Conservation (phyloP, 2,329 filamentous ascomycete genomes). For the Nigrospora sphaerica region DNA sequence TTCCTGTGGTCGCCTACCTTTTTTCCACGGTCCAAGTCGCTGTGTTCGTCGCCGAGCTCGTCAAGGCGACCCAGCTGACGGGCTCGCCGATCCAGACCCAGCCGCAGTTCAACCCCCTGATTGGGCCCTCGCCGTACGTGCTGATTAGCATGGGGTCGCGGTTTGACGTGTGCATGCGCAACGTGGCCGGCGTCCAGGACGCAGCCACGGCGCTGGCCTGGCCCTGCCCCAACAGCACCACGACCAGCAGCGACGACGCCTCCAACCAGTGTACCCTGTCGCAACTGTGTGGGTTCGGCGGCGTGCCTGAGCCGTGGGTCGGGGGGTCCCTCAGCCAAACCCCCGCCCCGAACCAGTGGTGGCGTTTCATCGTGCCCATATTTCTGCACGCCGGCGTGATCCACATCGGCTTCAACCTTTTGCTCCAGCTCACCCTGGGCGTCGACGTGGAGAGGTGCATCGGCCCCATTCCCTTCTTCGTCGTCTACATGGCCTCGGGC, state of each 20-base stretch:
- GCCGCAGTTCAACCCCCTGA: conserved; percentile 92
- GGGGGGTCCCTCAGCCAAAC: conserved; percentile 33
- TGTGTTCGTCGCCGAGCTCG: conserved; percentile 85
- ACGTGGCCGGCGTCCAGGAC: conserved; percentile 58
- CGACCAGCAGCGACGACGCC: conserved; percentile 37
- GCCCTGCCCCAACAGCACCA: conserved; percentile 77
- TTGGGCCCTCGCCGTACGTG: conserved; percentile 83
- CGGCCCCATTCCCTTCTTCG: conserved; percentile 75
- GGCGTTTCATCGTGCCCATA: conserved; percentile 89
- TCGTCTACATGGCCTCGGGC: conserved; percentile 85
- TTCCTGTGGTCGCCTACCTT: conserved; percentile 77
- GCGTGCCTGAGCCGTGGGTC: conserved; percentile 17
- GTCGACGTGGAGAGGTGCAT: conserved; percentile 90
- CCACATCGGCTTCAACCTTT: conserved; percentile 92
- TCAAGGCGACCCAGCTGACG: conserved; percentile 75
- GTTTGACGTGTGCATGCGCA: conserved; percentile 93
- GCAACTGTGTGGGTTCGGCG: conserved; percentile 76
- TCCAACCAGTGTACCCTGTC: conserved; percentile 64
- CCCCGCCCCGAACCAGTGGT: conserved; percentile 86
- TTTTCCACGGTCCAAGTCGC: conserved; percentile 70
- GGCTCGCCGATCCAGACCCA: conserved; percentile 72
- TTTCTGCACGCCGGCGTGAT: conserved; percentile 92
- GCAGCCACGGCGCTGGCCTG: conserved; percentile 40
- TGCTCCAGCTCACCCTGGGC: conserved; percentile 83
- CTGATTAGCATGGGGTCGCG: conserved; percentile 96